Evolutionary conservation across 2,329 filamentous ascomycete species (phyloP).

Genomic region (Apiospora marii): DNA sequence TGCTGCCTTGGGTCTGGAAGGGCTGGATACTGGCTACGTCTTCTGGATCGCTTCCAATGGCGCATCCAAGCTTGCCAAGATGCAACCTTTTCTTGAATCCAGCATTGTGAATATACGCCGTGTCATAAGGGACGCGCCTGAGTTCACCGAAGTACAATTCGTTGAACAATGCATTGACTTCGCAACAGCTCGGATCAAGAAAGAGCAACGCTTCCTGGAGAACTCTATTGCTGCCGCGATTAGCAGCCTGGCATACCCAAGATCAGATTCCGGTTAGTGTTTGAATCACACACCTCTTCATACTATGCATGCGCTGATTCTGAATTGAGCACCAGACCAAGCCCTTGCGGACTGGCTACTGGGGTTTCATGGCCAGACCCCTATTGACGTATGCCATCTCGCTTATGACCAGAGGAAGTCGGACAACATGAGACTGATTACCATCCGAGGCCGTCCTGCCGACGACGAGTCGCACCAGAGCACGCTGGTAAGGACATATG

Average conservation of each 20-base stretch:
- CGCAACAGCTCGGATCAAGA: conserved; percentile 28
- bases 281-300: no score
- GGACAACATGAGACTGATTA: conserved; percentile 11
- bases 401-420: conserved; percentile 24
- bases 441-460: not conserved
- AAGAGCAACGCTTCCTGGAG: conserved; percentile 27
- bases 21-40: conserved; percentile 38
- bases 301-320: not conserved
- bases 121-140: conserved; percentile 22
- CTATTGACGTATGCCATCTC: conserved; percentile 2
- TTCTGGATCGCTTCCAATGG: conserved; percentile 56
- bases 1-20: conserved; percentile 54
- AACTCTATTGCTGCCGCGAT: conserved; percentile 19
- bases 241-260: not conserved
- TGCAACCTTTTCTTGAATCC: conserved; percentile 40
- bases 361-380: not conserved
- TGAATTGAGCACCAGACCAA: not conserved
- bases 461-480: not conserved
- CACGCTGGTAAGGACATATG: conserved; percentile 34
- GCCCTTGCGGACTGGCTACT: conserved; percentile 12
- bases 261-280: conserved; percentile 17
- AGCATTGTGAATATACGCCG: conserved; percentile 34
- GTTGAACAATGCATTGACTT: conserved; percentile 33
- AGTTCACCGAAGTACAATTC: conserved; percentile 30
- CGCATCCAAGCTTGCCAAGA: conserved; percentile 29